Evolutionary conservation across 108 stramenopile species (phyloP), one percentile per base, ranked within the genome.

Genomic region (Cylindrotheca closterium): DNA sequence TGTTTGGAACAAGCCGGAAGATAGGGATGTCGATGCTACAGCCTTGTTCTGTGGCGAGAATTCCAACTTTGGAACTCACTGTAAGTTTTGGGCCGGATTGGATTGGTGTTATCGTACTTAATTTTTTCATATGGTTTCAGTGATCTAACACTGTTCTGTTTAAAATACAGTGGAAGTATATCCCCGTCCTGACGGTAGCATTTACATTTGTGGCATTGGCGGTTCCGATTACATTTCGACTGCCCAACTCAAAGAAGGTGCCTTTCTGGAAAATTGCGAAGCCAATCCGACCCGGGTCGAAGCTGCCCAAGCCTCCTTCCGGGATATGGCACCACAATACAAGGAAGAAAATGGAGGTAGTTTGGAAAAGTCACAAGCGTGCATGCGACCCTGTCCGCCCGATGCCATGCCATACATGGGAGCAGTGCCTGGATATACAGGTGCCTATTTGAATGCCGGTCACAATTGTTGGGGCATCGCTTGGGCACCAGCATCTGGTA

Each of bases 391-490:
- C 3, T 91, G 89, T 65, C 83, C 87, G 0, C 86, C 92, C 1
- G 98, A 98, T 67, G 96, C 93, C 4, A 48, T 84, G 29, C 98
- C 98, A 2, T 91, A 96, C 71, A 95, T 97, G 89, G 96, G 96
- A 24, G 58, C 24, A 1, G 74, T 98, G 0, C 92, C 95, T 0
- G 93, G 89, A 19, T 86, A 72, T 51, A 50, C 37, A 24, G 89
- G 92, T 12, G 96, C 92, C 3, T 96, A 85, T 72, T 87, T 97
- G 34, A 92, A 92, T 79, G 90, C 94, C 3, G 98, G 94, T 21
- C 96, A 97, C 67, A 98, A 98, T 64, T 97, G 96, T 68, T 98
- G 98, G 98, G 71, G 55, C 24, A 98, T 98, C 49, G 86, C 96
- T 0, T 97, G 96, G 96, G 96, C 96, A 7, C 98, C 96, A 1